These are phyloP conservation scores for Ormosia emarginata DNA, from an alignment of 306 rosid genomes.

Conservation along the genomic window DNA sequence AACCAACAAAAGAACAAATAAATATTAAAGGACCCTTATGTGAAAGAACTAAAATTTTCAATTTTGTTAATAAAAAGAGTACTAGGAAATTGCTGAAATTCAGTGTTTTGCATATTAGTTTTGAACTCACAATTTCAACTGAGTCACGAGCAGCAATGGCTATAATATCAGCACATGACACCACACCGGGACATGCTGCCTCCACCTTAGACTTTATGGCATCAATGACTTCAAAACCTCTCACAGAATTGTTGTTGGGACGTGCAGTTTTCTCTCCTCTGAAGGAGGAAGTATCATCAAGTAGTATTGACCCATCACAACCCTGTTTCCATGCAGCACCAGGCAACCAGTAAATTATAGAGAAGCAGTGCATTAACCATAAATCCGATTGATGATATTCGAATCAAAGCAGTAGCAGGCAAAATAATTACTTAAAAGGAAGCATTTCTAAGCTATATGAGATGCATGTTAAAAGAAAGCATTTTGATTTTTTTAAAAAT, in stretches of 20 bases:
- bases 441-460: too few species aligned
- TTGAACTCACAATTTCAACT: slow-evolving; percentile 49
- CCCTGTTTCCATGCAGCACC: slow-evolving; percentile 46
- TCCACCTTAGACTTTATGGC: slow-evolving; percentile 64
- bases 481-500: too few species aligned
- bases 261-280: slow-evolving; percentile 69
- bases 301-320: slow-evolving; percentile 75
- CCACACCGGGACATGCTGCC: slow-evolving; percentile 60
- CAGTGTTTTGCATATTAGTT: neutral
- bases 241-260: slow-evolving; percentile 51
- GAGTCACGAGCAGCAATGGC: slow-evolving; percentile 85
- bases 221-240: slow-evolving; percentile 67
- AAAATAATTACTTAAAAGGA: neutral
- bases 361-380: neutral
- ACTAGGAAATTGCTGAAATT: neutral
- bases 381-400: neutral
- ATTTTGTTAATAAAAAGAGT: neutral
- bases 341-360: neutral
- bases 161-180: slow-evolving; percentile 80
- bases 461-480: too few species aligned
- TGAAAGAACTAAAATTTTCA: neutral
- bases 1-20: neutral
- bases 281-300: slow-evolving; percentile 57
- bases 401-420: neutral
- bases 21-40: neutral